Base-by-base conservation (phyloP, 208 protist genomes). In the Acanthamoeba royreba region DNA sequence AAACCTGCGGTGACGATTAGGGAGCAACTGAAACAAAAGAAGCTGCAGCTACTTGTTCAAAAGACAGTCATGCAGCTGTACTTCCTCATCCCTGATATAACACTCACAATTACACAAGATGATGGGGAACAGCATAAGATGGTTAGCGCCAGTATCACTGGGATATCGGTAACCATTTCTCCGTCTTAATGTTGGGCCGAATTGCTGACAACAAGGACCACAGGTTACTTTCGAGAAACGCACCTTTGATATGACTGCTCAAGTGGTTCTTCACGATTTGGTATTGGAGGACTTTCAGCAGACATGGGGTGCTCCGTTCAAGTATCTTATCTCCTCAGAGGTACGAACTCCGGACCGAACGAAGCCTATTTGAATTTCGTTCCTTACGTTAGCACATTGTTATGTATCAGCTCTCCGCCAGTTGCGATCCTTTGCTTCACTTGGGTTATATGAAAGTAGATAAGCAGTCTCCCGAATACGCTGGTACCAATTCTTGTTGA, bases 61-160 rank as follows among this genome's bases (percentile, higher is more conserved):
- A 90, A 90, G 83, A 90, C 46, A 13, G 33, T 90, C 49, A 45
- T 90, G 83, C 52, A 69, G 53, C 83, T 90, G 5, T 90, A 72
- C 52, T 90, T 90, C 33, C n/a, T 90, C 49, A 90, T 90, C 38
- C 83, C 83, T 28, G 83, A 90, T 25, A 90, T 90, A 19, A 49
- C 83, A 8, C 35, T 90, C 19, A 61, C 52, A 4, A 33, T 90
- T 7, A 38, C 83, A 1, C 46, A 90, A 15, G 83, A 90, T 45
- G 74, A 85, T 11, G 31, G 15, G 22, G 74, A 19, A 4, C 28
- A 85, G 43, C 74, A 53, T 22, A 85, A 85, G 74, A 52, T 85
- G 74, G 25, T 85, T 28, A 85, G 43, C 43, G 74, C 74, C 74
- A 85, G 74, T 45, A 31, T 85, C 25, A 85, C 4, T 0, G 43